These are phyloP conservation scores for Phytophthora citricola DNA, from an alignment of 352 stramenopile species.

Conservation along the genomic window DNA sequence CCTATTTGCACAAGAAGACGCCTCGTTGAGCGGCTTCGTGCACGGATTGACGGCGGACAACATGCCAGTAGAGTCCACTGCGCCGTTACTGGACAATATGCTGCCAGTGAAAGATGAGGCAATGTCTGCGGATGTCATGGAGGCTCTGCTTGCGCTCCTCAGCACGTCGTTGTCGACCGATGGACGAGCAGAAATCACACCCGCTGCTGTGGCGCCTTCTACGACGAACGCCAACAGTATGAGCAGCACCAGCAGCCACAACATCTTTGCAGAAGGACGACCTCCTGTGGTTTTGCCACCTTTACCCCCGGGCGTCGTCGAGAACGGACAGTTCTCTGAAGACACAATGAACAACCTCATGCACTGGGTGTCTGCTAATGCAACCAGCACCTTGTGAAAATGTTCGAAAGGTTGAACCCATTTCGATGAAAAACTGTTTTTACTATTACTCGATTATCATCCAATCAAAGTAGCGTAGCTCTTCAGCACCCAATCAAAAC, in stretches of 20 bases:
- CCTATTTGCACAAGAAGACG: slow-evolving; percentile 24
- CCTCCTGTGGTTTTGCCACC: slow-evolving; percentile 24
- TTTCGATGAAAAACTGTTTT: no score
- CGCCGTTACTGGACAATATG: background rate
- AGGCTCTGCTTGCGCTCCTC: slow-evolving; percentile 41
- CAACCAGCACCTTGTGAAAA: slow-evolving; percentile 10
- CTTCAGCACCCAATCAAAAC: background rate
- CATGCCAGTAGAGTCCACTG: slow-evolving; percentile 1
- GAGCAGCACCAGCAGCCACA: slow-evolving; percentile 22
- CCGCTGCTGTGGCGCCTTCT: background rate
- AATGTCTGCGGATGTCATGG: slow-evolving; percentile 44
- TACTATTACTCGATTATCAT: background rate
- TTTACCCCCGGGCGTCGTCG: slow-evolving; percentile 36
- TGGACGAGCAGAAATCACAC: background rate
- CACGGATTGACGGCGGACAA: slow-evolving; percentile 8
- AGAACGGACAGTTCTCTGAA: slow-evolving; percentile 60
- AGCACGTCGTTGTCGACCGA: slow-evolving; percentile 44
- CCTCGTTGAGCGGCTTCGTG: slow-evolving; percentile 20
- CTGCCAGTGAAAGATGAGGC: slow-evolving; percentile 9
- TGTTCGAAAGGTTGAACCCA: no score
- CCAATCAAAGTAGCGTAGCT: slow-evolving; percentile 5
- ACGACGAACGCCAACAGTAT: slow-evolving; percentile 13
- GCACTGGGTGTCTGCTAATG: slow-evolving; percentile 34
- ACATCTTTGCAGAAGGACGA: slow-evolving; percentile 41
- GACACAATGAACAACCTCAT: slow-evolving; percentile 55